Base-by-base conservation (phyloP, 2,329 filamentous ascomycete genomes). In the Hypomyces rosellus region DNA sequence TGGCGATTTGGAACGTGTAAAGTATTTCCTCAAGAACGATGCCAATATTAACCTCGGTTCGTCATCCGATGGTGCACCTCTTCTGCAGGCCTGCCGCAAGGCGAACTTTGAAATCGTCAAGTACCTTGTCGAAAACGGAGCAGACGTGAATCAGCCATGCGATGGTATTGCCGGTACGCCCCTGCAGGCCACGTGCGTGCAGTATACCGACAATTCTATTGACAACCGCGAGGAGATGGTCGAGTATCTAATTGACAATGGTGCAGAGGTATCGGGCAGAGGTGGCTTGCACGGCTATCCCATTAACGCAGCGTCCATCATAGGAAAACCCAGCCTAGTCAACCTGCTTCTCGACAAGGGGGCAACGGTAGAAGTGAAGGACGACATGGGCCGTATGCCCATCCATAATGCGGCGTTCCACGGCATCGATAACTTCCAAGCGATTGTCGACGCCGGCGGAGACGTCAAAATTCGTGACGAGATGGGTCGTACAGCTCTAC, bases 201-300 rank as follows among this genome's bases (percentile, higher is more conserved):
- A 41, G 16, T 49, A 15, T 25, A 22, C 20, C n/a, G 15, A 8
- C 14, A 45, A 40, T 3, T 30, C 34, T 13, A 18, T 18, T 15
- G 43, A 36, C 18, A 48, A 11, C 4, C 48, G 63, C 37, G 58
- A 60, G 40, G 48, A 45, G 15, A 49, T 63, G 18, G 53, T 64
- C 12, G 47, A 51, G 18, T 48, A 60, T 15, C 55, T 62, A 18
- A 52, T 61, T 18, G 51, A 54, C 45, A 54, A 44, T 49, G 56
- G 48, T 6, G 56, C 55, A 15, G 50, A 56, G 15, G 33, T 49
- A 18, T 49, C 25, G 20, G 20, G 38, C 34, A 33, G 59, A 50
- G 30, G 50, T 59, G 38, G 53, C 61, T n/a, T 55, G 36, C 34
- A 54, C 41, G 54, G 57, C 56, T 22, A 50, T 48, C 36, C 47